Evolutionary conservation across 2,329 filamentous ascomycete genomes (phyloP), one percentile per base, ranked within the genome.

Genomic region (Orbilia javanica): DNA sequence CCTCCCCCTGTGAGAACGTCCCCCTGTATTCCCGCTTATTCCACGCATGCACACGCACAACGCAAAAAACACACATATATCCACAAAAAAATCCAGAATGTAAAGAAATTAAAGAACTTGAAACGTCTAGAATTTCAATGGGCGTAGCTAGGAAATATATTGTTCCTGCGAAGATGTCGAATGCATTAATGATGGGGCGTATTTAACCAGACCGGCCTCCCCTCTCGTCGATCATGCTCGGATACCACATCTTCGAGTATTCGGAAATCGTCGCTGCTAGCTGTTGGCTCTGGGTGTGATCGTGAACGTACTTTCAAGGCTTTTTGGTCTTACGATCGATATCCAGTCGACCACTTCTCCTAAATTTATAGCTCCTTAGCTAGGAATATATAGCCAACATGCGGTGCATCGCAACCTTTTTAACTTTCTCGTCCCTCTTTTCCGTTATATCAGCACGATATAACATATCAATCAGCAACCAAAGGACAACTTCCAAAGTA

Each of bases 341-440:
- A 34, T 34, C 31, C 31, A 20, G n/a, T n/a, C 42, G 4, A 4
- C n/a, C 42, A 15, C n/a, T 20, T 20, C 39, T 44, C 42, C 42
- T 44, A 44, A 18, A 44, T 44, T n/a, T 20, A 18, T 20, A 44
- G 4, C n/a, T 8, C 42, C 3, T 25, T 25, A 25, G 15, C 10
- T 3, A 22, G 20, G 25, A 50, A n/a, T 20, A 3, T 1, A 46
- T 31, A 8, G 5, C 20, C 25, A 55, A 8, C 27, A 75, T 75
- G 63, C 46, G 52, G 53, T 4, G 20, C 13, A n/a, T 44, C 8
- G 22, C 22, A 10, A 50, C 20, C 6, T 15, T 76, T 22, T 11
- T 76, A n/a, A 13, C 27, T 13, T 22, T 76, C 18, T 34, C 65
- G 10, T 57, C 55, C 18, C 34, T 76, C 25, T 5, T 76, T 7